phyloP scores from a whole-genome alignment of 306 rosid species.

The Gastrolobium bilobum region DNA sequence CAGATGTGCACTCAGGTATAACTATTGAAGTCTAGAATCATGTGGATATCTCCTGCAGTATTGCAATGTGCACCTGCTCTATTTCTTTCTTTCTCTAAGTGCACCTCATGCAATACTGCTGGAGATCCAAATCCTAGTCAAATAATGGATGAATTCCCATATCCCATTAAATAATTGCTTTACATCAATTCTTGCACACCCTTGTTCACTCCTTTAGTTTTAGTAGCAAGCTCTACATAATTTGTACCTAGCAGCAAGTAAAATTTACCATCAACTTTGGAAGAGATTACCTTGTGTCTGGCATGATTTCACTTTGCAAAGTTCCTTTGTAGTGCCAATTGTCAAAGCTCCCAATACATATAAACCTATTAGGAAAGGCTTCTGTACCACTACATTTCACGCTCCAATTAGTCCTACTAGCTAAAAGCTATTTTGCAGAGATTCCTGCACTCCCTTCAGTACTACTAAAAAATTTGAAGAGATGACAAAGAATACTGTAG shows the following conservation, averaged over 20 bases:
- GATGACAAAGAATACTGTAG: constrained; percentile 42
- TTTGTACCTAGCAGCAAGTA: constrained; percentile 6
- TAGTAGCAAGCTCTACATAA: constrained; percentile 13
- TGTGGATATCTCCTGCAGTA: constrained; percentile 31
- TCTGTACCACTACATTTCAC: constrained; percentile 32
- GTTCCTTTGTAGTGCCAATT: constrained; percentile 16
- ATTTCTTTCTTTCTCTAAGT: constrained; percentile 4
- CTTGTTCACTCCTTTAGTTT: constrained; percentile 32
- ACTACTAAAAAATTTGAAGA: constrained; percentile 32
- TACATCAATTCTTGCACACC: constrained; percentile 11
- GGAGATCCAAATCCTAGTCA: constrained; percentile 30
- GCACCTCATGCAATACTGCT: constrained; percentile 19
- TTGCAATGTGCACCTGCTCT: background rate
- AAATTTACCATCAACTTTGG: constrained; percentile 30
- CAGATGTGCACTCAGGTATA: background rate
- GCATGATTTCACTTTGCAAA: constrained; percentile 22
- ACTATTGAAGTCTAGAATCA: background rate
- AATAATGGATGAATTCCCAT: constrained; percentile 6
- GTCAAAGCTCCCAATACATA: constrained; percentile 35
- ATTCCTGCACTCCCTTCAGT: constrained; percentile 35
- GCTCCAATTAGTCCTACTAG: constrained; percentile 48
- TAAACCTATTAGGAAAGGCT: constrained; percentile 20
- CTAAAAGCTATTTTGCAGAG: constrained; percentile 20
- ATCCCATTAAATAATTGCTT: background rate
- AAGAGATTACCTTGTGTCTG: constrained; percentile 35